Percentiles rank a stretch among this genome's conserved stretches.
Evolutionary conservation across 2,329 filamentous ascomycete genomes (phyloP).

Genomic region (Grosmannia huntii): DNA sequence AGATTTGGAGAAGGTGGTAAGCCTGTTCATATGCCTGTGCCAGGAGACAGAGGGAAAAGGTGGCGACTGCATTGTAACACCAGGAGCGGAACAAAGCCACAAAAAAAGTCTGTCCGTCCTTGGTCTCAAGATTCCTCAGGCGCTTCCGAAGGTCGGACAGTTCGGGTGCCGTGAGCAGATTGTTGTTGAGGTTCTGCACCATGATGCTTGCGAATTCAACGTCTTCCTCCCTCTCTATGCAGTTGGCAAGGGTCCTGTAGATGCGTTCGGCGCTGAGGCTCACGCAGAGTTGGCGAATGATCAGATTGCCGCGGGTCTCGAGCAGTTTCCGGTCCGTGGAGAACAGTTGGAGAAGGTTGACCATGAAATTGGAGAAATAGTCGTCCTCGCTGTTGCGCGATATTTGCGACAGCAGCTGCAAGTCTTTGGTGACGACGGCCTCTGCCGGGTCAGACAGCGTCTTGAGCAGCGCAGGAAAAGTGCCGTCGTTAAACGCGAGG

Average conservation of each 20-base stretch:
- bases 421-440: conserved; percentile 85
- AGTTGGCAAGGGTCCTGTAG: conserved; percentile 89
- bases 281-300: conserved; percentile 88
- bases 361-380: conserved; percentile 97
- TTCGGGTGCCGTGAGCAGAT: conserved; percentile 93
- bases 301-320: conserved; percentile 87
- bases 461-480: conserved; percentile 90
- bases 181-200: conserved; percentile 99
- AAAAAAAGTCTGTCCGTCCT: conserved; percentile 91
- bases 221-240: conserved; percentile 94
- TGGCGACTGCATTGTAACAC: conserved; percentile 97
- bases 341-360: conserved; percentile 87
- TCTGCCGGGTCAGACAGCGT: conserved; percentile 92
- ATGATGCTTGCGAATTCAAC: conserved; percentile 98
- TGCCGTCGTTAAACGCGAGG: conserved; percentile 90
- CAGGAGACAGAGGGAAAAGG: conserved; percentile 87
- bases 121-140: conserved; percentile 79
- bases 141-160: conserved; percentile 81
- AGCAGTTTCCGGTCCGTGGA: conserved; percentile 84
- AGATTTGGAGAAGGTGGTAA: conserved; percentile 89
- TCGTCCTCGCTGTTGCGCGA: conserved; percentile 93
- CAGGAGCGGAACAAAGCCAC: conserved; percentile 89
- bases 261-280: conserved; percentile 90
- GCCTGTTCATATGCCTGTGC: conserved; percentile 97
- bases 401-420: conserved; percentile 89